Evolutionary conservation across 106 monocot species (phyloP).

Genomic region (Dendrobium officinale): DNA sequence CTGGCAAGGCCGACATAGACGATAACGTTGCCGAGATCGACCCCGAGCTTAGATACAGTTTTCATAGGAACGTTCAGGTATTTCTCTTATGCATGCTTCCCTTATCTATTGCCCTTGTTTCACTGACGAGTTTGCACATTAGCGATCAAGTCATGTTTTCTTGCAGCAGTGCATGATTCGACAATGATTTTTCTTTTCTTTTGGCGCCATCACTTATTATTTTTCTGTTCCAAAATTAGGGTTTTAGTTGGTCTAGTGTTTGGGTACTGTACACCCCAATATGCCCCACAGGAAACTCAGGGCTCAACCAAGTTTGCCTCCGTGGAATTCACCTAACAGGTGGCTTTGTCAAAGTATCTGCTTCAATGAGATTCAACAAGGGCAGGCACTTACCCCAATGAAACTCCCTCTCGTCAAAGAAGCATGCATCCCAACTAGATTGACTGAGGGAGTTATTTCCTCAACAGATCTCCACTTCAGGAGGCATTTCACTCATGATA

Average conservation of each 20-base stretch:
- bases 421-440: too few species aligned
- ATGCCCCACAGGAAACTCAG: too few species aligned
- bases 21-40: conserved; percentile 23
- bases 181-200: not conserved
- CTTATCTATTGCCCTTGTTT: not conserved
- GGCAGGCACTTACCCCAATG: too few species aligned
- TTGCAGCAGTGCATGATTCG: not conserved
- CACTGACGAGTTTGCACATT: not conserved
- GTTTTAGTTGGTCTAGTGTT: not conserved
- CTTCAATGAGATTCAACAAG: too few species aligned
- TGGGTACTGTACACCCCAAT: not conserved
- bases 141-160: not conserved
- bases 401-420: too few species aligned
- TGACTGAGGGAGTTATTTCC: too few species aligned
- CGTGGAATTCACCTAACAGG: too few species aligned
- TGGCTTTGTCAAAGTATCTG: too few species aligned
- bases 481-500: too few species aligned
- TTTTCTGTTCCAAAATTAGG: not conserved
- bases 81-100: not conserved
- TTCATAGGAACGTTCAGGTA: conserved; percentile 34
- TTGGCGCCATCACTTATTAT: not conserved
- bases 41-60: conserved; percentile 37
- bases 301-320: too few species aligned
- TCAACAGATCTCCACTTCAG: too few species aligned
- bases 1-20: conserved; percentile 4